Evolutionary conservation across 495 filamentous ascomycete genomes (phyloP).

Genomic region (Tirmania nivea): DNA sequence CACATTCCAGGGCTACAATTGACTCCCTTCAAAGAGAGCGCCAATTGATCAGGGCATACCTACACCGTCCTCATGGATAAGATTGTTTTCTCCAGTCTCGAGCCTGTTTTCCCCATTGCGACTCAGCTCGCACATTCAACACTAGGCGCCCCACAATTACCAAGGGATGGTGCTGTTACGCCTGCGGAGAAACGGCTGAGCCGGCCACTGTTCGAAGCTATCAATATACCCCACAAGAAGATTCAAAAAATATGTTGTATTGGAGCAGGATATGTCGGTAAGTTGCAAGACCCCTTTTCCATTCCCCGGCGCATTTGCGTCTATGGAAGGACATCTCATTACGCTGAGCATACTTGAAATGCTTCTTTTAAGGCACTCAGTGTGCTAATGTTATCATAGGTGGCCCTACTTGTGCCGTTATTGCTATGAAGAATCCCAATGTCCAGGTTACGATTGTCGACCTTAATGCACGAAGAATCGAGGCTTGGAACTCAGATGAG

Average conservation of each 20-base stretch:
- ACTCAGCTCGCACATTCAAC: no score
- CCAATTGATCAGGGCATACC: no score
- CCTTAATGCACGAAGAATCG: conserved; percentile 39
- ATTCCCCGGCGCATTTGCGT: no score
- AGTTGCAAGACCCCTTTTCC: not conserved
- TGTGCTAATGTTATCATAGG: conserved; percentile 23
- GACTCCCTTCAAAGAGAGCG: no score
- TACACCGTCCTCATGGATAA: no score
- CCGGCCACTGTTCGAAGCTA: conserved; percentile 8
- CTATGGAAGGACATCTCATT: no score
- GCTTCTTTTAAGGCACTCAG: no score
- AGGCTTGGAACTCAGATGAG: conserved; percentile 47
- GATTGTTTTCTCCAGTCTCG: no score
- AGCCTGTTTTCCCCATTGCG: no score
- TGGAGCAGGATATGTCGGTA: conserved; percentile 43
- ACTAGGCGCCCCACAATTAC: not conserved
- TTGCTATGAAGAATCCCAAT: conserved; percentile 47
- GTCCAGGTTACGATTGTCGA: conserved; percentile 53
- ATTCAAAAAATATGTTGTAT: conserved; percentile 40
- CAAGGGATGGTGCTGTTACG: conserved; percentile 2
- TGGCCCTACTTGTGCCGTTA: conserved; percentile 53
- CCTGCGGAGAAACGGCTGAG: conserved; percentile 5
- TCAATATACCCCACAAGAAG: conserved; percentile 14
- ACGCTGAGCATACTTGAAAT: no score
- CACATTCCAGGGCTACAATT: no score